Evolutionary conservation across 2,329 filamentous ascomycete species (phyloP), one percentile per base, ranked within the genome.

Genomic region (Pyrenophora teres): DNA sequence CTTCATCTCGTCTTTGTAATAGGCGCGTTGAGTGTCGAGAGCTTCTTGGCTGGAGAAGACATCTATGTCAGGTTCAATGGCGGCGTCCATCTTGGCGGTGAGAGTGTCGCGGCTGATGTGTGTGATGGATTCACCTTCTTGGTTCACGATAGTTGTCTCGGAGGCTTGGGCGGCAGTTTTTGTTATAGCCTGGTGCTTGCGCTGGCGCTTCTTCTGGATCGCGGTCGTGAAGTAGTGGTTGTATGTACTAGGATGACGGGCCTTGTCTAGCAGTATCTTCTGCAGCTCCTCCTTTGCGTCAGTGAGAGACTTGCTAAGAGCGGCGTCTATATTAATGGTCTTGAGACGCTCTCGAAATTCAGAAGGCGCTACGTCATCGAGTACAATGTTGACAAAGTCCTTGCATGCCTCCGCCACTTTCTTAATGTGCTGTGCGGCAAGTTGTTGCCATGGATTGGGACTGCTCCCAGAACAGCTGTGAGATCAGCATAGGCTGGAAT

Each of bases 381-480:
- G 60, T 10, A 74, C 66, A 1, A 62, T 57, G 1, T 64, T 31
- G 2, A 80, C 56, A 41, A 80, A 77, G 3, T 57, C 49, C 27
- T 64, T 60, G 36, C 73, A 72, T 0, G 64, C 59, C 0, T 57
- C 40, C 32, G 72, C 66, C 30, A 81, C 66, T 0, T 52, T 66
- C 3, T 68, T 56, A 33, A 79, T 68, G 46, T 79, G 76, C 0
- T 54, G 37, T 2, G 37, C 47, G 2, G 69, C 74, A 3, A 81
- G 75, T 0, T 49, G 25, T 36, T 76, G 66, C 86, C 84, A 89
- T 0, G 78, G 80, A 6, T 59, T 47, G 0, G 0, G 79, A 84
- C 50, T 88, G 84, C 39, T 86, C 78, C 16, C 72, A 72, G 62
- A 89, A 89, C 0, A 89, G 65, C 18, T 87, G 80, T 0, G 74